Evolutionary conservation across 768 basidiomycete species (phyloP).

Genomic region (Russula dissimulans): DNA sequence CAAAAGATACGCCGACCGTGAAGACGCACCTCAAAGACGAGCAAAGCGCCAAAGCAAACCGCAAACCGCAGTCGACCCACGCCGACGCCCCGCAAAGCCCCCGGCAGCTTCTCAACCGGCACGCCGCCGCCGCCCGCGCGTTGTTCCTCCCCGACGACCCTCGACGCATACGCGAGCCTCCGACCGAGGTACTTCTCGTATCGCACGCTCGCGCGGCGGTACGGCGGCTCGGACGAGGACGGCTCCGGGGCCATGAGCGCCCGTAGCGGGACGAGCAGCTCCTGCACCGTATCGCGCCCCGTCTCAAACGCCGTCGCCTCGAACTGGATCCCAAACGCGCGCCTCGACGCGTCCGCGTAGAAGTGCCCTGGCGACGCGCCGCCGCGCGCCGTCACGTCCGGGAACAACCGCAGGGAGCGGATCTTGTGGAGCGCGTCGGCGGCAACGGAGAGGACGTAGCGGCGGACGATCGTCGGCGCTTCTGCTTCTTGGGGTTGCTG

Average conservation of each 20-base stretch:
- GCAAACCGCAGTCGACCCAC: not conserved
- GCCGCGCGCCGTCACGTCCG: not conserved
- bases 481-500: not conserved
- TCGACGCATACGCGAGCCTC: not conserved
- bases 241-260: not conserved
- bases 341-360: not conserved
- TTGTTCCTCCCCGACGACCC: not conserved
- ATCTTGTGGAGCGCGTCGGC: not conserved
- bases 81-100: not conserved
- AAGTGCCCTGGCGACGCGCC: slow-evolving; percentile 1
- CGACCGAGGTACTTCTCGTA: not conserved
- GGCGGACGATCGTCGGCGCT: not conserved
- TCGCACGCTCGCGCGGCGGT: not conserved
- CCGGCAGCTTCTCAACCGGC: not conserved
- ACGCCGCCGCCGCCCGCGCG: not conserved
- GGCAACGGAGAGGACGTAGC: not conserved
- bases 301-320: not conserved
- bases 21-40: not conserved
- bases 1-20: no score
- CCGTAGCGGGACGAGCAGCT: not conserved
- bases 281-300: not conserved
- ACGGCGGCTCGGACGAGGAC: not conserved
- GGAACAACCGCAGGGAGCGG: slow-evolving; percentile 1
- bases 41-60: not conserved
- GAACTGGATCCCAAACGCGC: not conserved